phyloP scores from a whole-genome alignment of 805 yeast species.

The Kuraishia hungarica region DNA sequence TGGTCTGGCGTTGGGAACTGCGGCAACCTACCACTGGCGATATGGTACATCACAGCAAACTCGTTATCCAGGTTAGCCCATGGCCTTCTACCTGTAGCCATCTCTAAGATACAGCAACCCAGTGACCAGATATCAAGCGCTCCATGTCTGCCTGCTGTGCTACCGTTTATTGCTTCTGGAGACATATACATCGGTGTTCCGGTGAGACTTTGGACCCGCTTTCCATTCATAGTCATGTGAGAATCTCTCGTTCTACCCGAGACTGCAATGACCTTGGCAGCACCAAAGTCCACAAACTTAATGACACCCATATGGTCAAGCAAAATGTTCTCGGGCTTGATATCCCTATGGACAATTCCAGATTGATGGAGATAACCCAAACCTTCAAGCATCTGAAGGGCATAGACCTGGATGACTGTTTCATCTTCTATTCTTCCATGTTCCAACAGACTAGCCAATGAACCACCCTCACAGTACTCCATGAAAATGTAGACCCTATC shows the following conservation, averaged over 20 bases:
- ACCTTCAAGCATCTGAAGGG: slow-evolving; percentile 91
- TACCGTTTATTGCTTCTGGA: slow-evolving; percentile 89
- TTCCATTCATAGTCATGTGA: slow-evolving; percentile 8
- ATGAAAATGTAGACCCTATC: slow-evolving; percentile 92
- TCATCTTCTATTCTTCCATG: slow-evolving; percentile 96
- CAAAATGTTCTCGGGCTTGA: slow-evolving; percentile 89
- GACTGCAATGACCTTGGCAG: slow-evolving; percentile 81
- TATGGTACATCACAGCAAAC: slow-evolving; percentile 98
- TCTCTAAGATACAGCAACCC: slow-evolving; percentile 92
- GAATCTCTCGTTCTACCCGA: slow-evolving; percentile 33
- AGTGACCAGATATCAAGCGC: slow-evolving; percentile 90
- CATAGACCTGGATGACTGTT: slow-evolving; percentile 80
- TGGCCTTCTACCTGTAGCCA: slow-evolving; percentile 94
- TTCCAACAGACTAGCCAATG: slow-evolving; percentile 73
- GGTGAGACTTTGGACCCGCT: slow-evolving; percentile 44
- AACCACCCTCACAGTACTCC: slow-evolving; percentile 97
- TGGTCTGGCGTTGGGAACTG: slow-evolving; percentile 75
- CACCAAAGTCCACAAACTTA: slow-evolving; percentile 96
- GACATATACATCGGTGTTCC: slow-evolving; percentile 99
- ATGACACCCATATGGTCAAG: slow-evolving; percentile 88
- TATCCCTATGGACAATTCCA: slow-evolving; percentile 94
- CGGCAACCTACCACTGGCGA: slow-evolving; percentile 92
- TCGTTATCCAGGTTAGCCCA: slow-evolving; percentile 96
- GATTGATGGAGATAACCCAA: slow-evolving; percentile 88
- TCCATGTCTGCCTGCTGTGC: slow-evolving; percentile 49